Evolutionary conservation across 2,329 filamentous ascomycete genomes (phyloP).

Genomic region (Dactylella cylindrospora): DNA sequence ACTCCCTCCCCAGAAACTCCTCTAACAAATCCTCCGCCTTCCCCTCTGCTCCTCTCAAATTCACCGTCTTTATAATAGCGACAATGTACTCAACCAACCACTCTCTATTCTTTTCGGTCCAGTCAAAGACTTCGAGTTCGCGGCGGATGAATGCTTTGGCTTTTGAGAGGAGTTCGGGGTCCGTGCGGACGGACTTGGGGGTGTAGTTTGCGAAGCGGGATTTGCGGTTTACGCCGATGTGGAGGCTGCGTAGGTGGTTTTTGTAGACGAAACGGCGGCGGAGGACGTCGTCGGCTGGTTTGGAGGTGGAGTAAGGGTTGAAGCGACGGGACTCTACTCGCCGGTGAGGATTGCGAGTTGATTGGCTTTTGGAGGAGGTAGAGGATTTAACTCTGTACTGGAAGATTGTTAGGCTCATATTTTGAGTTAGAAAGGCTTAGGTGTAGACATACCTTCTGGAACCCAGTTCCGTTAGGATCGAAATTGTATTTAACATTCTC

Average conservation of each 20-base stretch:
- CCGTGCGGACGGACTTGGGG: conserved; percentile 64
- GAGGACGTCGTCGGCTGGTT: conserved; percentile 52
- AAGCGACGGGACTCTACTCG: conserved; percentile 9
- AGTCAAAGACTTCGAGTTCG: conserved; percentile 80
- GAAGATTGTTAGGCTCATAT: background rate
- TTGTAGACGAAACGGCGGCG: conserved; percentile 73
- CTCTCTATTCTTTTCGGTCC: conserved; percentile 68
- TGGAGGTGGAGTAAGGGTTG: background rate
- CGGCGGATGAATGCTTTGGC: conserved; percentile 79
- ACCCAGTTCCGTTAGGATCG: conserved; percentile 25
- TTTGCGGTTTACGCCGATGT: conserved; percentile 77
- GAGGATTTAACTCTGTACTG: conserved; percentile 32
- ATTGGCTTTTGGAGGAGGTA: conserved; percentile 2
- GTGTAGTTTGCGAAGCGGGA: conserved; percentile 75
- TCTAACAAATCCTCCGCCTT: conserved; percentile 76
- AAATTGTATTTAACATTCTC: conserved; percentile 40
- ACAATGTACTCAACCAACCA: conserved; percentile 85
- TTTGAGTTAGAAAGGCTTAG: no score
- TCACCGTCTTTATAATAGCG: conserved; percentile 77
- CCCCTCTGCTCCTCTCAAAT: conserved; percentile 69
- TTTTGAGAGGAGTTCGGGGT: conserved; percentile 69
- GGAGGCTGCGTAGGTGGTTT: conserved; percentile 70
- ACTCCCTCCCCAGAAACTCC: conserved; percentile 74
- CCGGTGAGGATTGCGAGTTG: conserved; percentile 3
- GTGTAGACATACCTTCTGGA: conserved; percentile 28